phyloP scores from a whole-genome alignment of 805 yeast genomes.

The Barnettozyma wickerhamii region DNA sequence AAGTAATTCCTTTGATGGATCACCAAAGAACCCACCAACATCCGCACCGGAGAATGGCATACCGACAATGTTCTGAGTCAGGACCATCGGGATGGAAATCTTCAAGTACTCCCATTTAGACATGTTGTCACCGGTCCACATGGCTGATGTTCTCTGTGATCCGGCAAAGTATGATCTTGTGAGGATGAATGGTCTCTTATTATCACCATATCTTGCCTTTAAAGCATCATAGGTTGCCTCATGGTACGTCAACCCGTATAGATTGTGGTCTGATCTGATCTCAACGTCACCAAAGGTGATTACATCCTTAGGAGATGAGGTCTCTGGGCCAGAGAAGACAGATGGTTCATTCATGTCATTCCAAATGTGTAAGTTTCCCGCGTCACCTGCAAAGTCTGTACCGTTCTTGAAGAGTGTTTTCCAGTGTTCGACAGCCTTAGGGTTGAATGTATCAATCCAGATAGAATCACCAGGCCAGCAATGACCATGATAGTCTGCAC shows the following conservation, averaged over 20 bases:
- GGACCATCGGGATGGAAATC: conserved; percentile 80
- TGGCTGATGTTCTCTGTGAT: conserved; percentile 85
- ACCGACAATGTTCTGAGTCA: conserved; percentile 77
- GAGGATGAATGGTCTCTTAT: conserved; percentile 77
- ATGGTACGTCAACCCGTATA: conserved; percentile 76
- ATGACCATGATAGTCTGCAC: conserved; percentile 66
- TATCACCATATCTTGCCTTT: conserved; percentile 38
- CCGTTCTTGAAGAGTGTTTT: conserved; percentile 44
- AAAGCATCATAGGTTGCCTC: conserved; percentile 75
- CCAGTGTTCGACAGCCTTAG: conserved; percentile 61
- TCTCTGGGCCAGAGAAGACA: conserved; percentile 91
- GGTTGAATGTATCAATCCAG: conserved; percentile 86
- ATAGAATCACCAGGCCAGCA: conserved; percentile 98
- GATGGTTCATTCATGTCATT: conserved; percentile 99
- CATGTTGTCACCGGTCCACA: conserved; percentile 98
- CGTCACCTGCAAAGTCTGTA: conserved; percentile 39
- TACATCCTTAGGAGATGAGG: conserved; percentile 78
- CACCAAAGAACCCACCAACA: conserved; percentile 94
- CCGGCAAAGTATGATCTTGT: conserved; percentile 90
- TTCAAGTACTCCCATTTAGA: conserved; percentile 87
- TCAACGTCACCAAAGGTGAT: conserved; percentile 80
- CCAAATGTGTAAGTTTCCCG: conserved; percentile 80
- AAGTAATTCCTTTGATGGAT: conserved; percentile 76
- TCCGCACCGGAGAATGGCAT: conserved; percentile 95
- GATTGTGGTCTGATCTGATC: conserved; percentile 86